Conservation (phyloP, 768 basidiomycete species). For the Candolleomyces eurysporus region DNA sequence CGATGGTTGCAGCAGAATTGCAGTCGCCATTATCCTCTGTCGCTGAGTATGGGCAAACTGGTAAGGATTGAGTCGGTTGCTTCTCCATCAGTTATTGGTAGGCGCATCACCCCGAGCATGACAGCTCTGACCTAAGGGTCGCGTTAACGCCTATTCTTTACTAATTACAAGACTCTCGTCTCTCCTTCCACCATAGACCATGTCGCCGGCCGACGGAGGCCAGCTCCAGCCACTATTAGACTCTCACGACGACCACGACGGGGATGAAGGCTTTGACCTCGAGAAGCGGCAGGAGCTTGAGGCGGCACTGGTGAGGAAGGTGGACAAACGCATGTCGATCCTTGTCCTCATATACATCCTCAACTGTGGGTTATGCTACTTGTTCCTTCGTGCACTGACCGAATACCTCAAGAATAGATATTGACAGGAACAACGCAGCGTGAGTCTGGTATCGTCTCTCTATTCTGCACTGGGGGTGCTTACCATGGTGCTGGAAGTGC, state of each 20-base stretch:
- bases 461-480: too few species aligned
- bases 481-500: slow-evolving; percentile 36
- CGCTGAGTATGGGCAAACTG: neutral
- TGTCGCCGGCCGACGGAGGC: neutral
- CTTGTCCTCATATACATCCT: slow-evolving; percentile 47
- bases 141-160: too few species aligned
- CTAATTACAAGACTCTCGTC: too few species aligned
- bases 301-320: slow-evolving; percentile 39
- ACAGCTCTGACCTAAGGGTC: too few species aligned
- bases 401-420: slow-evolving; percentile 30
- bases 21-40: slow-evolving; percentile 38
- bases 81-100: too few species aligned
- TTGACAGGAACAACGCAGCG: slow-evolving; percentile 73
- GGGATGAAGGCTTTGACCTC: too few species aligned
- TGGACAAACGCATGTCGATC: slow-evolving; percentile 53
- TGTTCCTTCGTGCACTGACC: neutral
- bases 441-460: slow-evolving; percentile 21
- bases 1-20: slow-evolving; percentile 38
- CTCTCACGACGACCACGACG: too few species aligned
- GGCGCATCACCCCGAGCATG: too few species aligned
- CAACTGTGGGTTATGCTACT: slow-evolving; percentile 30
- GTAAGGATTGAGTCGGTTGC: neutral
- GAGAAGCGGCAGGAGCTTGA: slow-evolving; percentile 27
- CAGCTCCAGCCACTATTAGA: neutral
- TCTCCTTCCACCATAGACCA: too few species aligned